Conservation (phyloP, 2,329 filamentous ascomycete genomes). For the Simplicillium aogashimaense region DNA sequence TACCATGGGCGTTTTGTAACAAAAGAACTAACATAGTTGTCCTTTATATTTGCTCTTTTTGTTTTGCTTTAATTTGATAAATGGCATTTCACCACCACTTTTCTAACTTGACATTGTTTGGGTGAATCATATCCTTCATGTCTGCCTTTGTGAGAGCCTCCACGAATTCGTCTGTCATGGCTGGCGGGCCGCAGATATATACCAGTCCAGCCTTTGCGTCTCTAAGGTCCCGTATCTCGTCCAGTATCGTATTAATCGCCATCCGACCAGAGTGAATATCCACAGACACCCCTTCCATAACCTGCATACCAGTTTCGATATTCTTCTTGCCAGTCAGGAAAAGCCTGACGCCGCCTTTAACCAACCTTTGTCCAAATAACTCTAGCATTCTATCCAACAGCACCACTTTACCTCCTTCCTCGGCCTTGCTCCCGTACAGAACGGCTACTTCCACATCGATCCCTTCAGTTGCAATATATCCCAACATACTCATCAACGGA, state of each 20-base stretch:
- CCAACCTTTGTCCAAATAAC: slow-evolving; percentile 25
- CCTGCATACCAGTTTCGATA: neutral
- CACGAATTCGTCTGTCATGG: slow-evolving; percentile 60
- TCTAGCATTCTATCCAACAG: slow-evolving; percentile 38
- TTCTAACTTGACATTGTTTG: slow-evolving; percentile 43
- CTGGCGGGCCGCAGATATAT: slow-evolving; percentile 59
- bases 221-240: slow-evolving; percentile 21
- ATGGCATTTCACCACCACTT: slow-evolving; percentile 47
- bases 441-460: slow-evolving; percentile 38
- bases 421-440: slow-evolving; percentile 47
- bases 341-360: slow-evolving; percentile 32
- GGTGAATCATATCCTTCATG: slow-evolving; percentile 26
- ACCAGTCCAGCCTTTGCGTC: slow-evolving; percentile 34
- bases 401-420: slow-evolving; percentile 28
- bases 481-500: slow-evolving; percentile 65
- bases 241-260: slow-evolving; percentile 26
- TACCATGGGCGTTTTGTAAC: neutral
- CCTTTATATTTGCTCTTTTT: neutral
- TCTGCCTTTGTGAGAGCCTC: slow-evolving; percentile 26
- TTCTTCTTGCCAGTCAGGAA: slow-evolving; percentile 32
- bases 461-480: slow-evolving; percentile 40
- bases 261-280: slow-evolving; percentile 28
- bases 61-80: neutral
- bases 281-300: neutral
- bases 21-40: neutral